Evolutionary conservation across 2,329 filamentous ascomycete species (phyloP).

Genomic region (Pseudogymnoascus sp.): DNA sequence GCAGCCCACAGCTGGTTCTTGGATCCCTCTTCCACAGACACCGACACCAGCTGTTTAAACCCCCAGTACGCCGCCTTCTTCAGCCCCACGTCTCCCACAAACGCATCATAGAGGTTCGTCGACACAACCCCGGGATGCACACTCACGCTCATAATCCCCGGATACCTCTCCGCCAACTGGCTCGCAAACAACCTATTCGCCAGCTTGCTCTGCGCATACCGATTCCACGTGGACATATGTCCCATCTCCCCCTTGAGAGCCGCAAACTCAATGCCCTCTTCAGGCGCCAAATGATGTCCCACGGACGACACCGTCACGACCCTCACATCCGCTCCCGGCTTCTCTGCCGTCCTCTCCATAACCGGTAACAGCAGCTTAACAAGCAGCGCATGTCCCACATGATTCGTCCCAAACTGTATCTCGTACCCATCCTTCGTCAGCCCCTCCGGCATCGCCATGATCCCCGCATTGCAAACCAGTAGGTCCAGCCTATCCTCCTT

Average conservation of each 20-base stretch:
- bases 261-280: conserved; percentile 24
- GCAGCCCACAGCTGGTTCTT: conserved; percentile 36
- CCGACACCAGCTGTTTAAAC: conserved; percentile 14
- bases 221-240: conserved; percentile 19
- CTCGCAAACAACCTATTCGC: conserved; percentile 38
- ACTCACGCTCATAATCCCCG: conserved; percentile 30
- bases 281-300: conserved; percentile 11
- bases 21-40: conserved; percentile 29
- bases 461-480: conserved; percentile 30
- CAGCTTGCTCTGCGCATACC: conserved; percentile 40
- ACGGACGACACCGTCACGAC: conserved; percentile 18
- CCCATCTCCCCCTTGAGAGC: conserved; percentile 17
- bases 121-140: conserved; percentile 35
- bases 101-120: conserved; percentile 8
- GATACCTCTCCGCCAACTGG: conserved; percentile 33
- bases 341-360: conserved; percentile 15
- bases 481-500: conserved; percentile 30
- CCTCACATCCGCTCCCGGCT: conserved; percentile 7
- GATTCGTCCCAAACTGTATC: conserved; percentile 21
- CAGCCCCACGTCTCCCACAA: conserved; percentile 14
- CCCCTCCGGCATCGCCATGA: conserved; percentile 20
- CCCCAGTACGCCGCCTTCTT: conserved; percentile 6
- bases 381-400: conserved; percentile 15
- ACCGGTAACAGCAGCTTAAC: conserved; percentile 12
- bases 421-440: conserved; percentile 25